These are phyloP conservation scores for Pichia sp. DNA, from an alignment of 1,139 yeast genomes.

Conservation along the genomic window DNA sequence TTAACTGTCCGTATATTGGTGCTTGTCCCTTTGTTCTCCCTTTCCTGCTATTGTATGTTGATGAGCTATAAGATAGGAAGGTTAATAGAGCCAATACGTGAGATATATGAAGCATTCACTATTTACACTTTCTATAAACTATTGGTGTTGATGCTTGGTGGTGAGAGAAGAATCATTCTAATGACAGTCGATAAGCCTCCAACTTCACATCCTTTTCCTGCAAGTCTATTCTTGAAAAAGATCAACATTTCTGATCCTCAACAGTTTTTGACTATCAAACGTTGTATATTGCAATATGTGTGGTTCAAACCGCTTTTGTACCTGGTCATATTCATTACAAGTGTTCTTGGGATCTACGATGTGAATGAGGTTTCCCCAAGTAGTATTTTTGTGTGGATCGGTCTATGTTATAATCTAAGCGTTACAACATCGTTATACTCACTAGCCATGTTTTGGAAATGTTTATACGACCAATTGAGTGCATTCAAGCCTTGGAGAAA, in stretches of 20 bases:
- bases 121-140: slow-evolving; percentile 87
- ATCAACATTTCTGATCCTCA: slow-evolving; percentile 85
- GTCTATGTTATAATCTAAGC: slow-evolving; percentile 68
- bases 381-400: slow-evolving; percentile 62
- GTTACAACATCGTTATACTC: slow-evolving; percentile 81
- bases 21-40: slow-evolving; percentile 56
- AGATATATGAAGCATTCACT: slow-evolving; percentile 92
- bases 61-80: slow-evolving; percentile 39
- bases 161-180: slow-evolving; percentile 80
- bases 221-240: slow-evolving; percentile 45
- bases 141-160: slow-evolving; percentile 81
- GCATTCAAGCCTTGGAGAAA: slow-evolving; percentile 90
- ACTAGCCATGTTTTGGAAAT: slow-evolving; percentile 88
- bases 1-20: slow-evolving; percentile 75
- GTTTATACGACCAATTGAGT: slow-evolving; percentile 67
- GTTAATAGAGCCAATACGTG: slow-evolving; percentile 72
- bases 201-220: slow-evolving; percentile 62
- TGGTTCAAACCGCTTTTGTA: slow-evolving; percentile 89
- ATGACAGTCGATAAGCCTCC: slow-evolving; percentile 70
- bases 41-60: slow-evolving; percentile 51
- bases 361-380: slow-evolving; percentile 46
- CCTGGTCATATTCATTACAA: slow-evolving; percentile 48
- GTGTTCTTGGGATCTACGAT: slow-evolving; percentile 47
- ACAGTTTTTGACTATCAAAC: slow-evolving; percentile 68
- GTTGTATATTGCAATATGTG: slow-evolving; percentile 89